Percentiles rank a stretch among this genome's conserved stretches.
Evolutionary conservation across 306 rosid species (phyloP).

Genomic region (Begonia masoniana): DNA sequence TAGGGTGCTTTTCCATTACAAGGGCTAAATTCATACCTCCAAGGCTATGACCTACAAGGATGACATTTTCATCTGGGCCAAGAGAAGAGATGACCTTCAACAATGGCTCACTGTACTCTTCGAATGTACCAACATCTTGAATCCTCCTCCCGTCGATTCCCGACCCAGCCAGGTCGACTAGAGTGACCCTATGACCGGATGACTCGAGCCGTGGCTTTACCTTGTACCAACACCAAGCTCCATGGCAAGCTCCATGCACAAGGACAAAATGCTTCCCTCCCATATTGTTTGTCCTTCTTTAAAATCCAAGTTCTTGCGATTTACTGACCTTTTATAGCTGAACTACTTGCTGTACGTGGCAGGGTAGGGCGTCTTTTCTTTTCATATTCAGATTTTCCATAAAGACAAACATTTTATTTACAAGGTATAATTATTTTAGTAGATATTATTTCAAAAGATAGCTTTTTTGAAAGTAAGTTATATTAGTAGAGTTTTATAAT

Average conservation of each 20-base stretch:
- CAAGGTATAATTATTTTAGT: no score
- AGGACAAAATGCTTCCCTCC: constrained; percentile 34
- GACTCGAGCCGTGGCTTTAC: constrained; percentile 38
- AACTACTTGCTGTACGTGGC: no score
- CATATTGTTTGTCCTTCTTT: background rate
- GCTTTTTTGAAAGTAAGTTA: no score
- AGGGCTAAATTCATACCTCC: constrained; percentile 57
- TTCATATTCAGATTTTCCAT: no score
- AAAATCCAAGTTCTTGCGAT: no score
- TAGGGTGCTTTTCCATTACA: constrained; percentile 48
- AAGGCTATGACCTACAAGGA: constrained; percentile 66
- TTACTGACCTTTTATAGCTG: no score
- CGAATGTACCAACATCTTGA: constrained; percentile 25
- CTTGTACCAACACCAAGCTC: constrained; percentile 72
- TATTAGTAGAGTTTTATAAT: no score
- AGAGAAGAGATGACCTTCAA: constrained; percentile 31
- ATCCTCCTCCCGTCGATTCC: constrained; percentile 32
- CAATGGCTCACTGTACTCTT: constrained; percentile 40
- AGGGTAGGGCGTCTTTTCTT: no score
- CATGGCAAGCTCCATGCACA: constrained; percentile 68
- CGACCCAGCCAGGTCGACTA: constrained; percentile 36
- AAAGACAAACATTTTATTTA: no score
- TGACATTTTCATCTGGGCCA: constrained; percentile 28
- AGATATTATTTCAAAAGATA: no score
- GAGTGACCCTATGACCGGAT: constrained; percentile 35